Evolutionary conservation across 805 yeast species (phyloP), one percentile per base, ranked within the genome.

Genomic region (Nadsonia fulvescens): DNA sequence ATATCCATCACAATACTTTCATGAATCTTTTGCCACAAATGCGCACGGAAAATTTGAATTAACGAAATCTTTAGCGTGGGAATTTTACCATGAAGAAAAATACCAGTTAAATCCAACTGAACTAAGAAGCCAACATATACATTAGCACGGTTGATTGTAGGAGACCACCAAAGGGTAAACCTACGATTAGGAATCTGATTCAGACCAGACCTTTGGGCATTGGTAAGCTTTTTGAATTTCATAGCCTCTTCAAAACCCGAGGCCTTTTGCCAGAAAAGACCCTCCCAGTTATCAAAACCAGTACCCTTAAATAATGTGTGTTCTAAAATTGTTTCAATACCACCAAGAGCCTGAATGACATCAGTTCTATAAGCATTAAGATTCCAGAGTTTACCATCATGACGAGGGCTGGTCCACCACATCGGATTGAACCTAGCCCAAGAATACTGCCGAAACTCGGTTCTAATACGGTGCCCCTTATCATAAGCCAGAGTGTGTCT

Each of bases 161-260:
- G 99, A 0, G 95, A 82, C 99, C 99, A 89, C 99, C 99, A 89
- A 15, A 89, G 55, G 0, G 98, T 89, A 46, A 89, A 89, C 23
- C 99, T 65, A 47, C 99, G 72, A 46, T 89, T 89, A 3, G 99
- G 99, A 42, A 89, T 86, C 53, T 89, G 99, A 43, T 91, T 78
- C 37, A 89, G 62, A 46, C 99, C 99, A 4, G 94, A 74, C 42
- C 98, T 61, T 56, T 89, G 99, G 1, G 99, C 99, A 51, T 86
- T 86, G 1, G 99, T 89, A 38, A 89, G 62, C 46, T 86, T 89
- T 49, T 83, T 82, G 51, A 82, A 78, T 46, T 83, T 86, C 65
- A 89, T 64, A 0, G 93, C 76, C 42, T 89, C 98, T 49, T 89
- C 99, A 46, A 83, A 89, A 0, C 98, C 98, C 14, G 93, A 72